phyloP scores from a whole-genome alignment of 208 protist species.

The Trypanosomatidae sp. region DNA sequence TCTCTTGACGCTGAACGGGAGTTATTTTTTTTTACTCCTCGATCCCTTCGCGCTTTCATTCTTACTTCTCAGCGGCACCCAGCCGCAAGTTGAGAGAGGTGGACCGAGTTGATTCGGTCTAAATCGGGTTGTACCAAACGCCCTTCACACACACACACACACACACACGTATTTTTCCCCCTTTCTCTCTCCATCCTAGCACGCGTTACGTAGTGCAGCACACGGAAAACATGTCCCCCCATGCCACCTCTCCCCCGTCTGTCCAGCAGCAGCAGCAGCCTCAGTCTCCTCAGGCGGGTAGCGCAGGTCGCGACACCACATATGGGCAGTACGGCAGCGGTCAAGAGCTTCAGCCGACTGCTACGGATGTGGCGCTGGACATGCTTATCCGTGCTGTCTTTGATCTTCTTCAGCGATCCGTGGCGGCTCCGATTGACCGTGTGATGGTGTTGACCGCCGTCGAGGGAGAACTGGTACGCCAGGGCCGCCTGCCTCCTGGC shows the following conservation, averaged over 20 bases:
- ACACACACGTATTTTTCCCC: not conserved
- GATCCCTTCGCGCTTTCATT: not conserved
- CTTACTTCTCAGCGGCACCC: not conserved
- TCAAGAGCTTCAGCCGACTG: conserved; percentile 5
- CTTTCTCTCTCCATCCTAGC: not conserved
- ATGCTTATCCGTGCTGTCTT: conserved; percentile 44
- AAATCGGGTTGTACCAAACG: not conserved
- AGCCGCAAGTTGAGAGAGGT: not conserved
- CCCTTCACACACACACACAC: not conserved
- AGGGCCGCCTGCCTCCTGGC: conserved; percentile 56
- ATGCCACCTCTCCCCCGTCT: conserved; percentile 7
- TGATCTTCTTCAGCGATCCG: conserved; percentile 58
- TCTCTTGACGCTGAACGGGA: not conserved
- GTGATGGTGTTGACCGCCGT: conserved; percentile 66
- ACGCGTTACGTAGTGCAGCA: not conserved
- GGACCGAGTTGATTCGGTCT: not conserved
- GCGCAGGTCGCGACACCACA: conserved; percentile 10
- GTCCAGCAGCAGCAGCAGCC: conserved; percentile 4
- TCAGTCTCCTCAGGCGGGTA: not conserved
- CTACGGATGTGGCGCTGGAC: conserved; percentile 39
- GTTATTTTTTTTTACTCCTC: not conserved
- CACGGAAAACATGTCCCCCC: conserved; percentile 9
- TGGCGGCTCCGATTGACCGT: conserved; percentile 63
- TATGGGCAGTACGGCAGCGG: conserved; percentile 17
- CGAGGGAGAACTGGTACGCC: conserved; percentile 74